Evolutionary conservation across 108 stramenopile species (phyloP), one percentile per base, ranked within the genome.

Genomic region (Seminavis robusta): DNA sequence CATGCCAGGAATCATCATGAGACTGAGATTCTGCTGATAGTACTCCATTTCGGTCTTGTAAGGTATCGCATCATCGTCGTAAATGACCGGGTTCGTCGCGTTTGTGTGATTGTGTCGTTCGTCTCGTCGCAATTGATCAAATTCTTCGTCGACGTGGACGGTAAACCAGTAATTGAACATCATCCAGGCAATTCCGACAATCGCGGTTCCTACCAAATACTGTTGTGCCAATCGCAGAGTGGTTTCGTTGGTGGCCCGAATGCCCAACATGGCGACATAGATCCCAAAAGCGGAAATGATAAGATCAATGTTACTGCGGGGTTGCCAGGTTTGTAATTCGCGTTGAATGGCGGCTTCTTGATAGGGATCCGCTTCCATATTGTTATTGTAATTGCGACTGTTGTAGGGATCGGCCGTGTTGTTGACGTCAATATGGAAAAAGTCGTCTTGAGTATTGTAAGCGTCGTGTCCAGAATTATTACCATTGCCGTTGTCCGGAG

Each of bases 231-330:
- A 65, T 13, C 40, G 52, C 24, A 74, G 47, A 10, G 82, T 85
- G 38, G 80, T 88, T 63, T 92, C 86, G 9, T 67, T 69, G 8
- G 90, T 79, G 11, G 86, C 84, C 54, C 74, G 77, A 33, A 77
- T 40, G 11, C 80, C 80, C 40, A 88, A 41, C 15, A 67, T 56
- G 10, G 80, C 76, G 26, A 92, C 90, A 53, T 83, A 86, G 33
- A 88, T 78, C 17, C 86, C 86, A 30, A 85, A 69, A 8, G 55
- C 42, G 11, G 65, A 67, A 32, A 92, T 65, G 15, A 72, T 21
- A 17, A 81, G 33, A 51, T 92, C 90, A 21, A 78, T n/a, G n/a
- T n/a, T n/a, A n/a, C n/a, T n/a, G n/a, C n/a, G n/a, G n/a, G n/a
- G n/a, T n/a, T n/a, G n/a, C n/a, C n/a, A n/a, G n/a, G n/a, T n/a